Evolutionary conservation across 768 basidiomycete species (phyloP).

Genomic region (Punctularia strigosozonata): DNA sequence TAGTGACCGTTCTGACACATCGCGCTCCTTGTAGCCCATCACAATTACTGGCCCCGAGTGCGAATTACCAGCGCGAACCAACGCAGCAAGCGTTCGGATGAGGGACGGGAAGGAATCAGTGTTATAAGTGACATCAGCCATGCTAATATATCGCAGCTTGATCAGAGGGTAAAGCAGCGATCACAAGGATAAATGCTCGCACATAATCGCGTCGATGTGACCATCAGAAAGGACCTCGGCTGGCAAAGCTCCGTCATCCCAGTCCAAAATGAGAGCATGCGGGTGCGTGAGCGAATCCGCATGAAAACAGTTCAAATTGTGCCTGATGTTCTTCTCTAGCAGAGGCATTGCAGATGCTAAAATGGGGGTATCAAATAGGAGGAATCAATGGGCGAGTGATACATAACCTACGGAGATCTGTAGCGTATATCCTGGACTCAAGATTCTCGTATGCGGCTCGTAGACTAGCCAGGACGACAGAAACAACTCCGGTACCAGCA

Average conservation of each 20-base stretch:
- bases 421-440: constrained; percentile 37
- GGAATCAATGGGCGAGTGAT: background rate
- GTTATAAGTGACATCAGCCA: constrained; percentile 93
- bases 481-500: constrained; percentile 77
- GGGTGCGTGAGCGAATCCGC: constrained; percentile 12
- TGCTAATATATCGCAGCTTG: constrained; percentile 30
- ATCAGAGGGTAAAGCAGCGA: background rate
- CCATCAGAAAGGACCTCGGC: constrained; percentile 22
- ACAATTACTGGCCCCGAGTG: constrained; percentile 34
- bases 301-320: constrained; percentile 26
- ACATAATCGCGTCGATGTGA: constrained; percentile 62
- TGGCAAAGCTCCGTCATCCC: constrained; percentile 55
- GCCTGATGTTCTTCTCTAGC: constrained; percentile 55
- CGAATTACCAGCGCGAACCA: constrained; percentile 24
- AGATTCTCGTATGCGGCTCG: constrained; percentile 13
- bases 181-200: constrained; percentile 16
- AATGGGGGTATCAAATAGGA: background rate
- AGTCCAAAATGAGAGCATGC: constrained; percentile 45
- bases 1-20: constrained; percentile 58
- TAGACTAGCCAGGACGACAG: constrained; percentile 50
- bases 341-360: constrained; percentile 75
- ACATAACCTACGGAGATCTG: constrained; percentile 57
- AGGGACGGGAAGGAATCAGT: constrained; percentile 74
- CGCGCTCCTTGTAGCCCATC: constrained; percentile 82
- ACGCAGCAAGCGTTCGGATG: constrained; percentile 46